Conservation (phyloP, 305 asterid genomes). For the Fraxinus ornus region DNA sequence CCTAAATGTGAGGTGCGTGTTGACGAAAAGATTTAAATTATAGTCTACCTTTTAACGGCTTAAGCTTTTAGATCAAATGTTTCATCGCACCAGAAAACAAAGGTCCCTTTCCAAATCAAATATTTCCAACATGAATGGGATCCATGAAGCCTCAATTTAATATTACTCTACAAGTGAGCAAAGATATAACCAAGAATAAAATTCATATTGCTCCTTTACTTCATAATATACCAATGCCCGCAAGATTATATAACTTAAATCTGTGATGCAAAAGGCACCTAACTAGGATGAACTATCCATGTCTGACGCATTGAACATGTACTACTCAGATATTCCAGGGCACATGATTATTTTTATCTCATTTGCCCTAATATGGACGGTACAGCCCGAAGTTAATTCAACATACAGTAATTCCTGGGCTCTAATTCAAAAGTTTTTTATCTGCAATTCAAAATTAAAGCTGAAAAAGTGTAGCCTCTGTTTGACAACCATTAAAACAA, state of each 20-base stretch:
- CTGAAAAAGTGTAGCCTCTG: not conserved
- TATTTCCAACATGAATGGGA: not conserved
- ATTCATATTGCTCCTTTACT: not conserved
- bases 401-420: not conserved
- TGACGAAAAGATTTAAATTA: not conserved
- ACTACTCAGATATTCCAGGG: not conserved
- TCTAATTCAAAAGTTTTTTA: not conserved
- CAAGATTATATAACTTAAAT: not conserved
- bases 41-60: not conserved
- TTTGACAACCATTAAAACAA: not conserved
- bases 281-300: not conserved
- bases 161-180: not conserved
- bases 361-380: not conserved
- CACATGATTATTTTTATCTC: not conserved
- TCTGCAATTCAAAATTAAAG: not conserved
- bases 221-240: not conserved
- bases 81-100: not conserved
- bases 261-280: not conserved
- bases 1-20: not conserved
- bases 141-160: not conserved
- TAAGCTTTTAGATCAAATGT: not conserved
- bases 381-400: not conserved
- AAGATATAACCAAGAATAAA: not conserved
- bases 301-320: not conserved
- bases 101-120: not conserved